Evolutionary conservation across 495 filamentous ascomycete species (phyloP).

Genomic region (Penicillium robsamsonii): DNA sequence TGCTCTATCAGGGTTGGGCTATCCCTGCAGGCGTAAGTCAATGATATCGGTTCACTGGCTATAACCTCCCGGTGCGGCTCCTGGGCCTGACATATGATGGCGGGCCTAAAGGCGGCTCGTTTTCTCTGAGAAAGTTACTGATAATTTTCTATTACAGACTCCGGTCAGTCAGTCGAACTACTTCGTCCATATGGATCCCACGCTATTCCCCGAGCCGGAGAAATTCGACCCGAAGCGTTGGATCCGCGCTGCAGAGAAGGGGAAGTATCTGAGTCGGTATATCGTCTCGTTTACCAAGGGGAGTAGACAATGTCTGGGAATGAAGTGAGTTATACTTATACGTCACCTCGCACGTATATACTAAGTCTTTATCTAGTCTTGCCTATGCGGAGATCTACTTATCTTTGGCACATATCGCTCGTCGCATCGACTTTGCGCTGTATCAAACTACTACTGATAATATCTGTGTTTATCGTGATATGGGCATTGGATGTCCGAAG

Average conservation of each 20-base stretch:
- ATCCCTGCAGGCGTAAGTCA: constrained; percentile 34
- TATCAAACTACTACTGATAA: constrained; percentile 38
- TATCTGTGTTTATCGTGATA: constrained; percentile 27
- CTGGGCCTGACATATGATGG: not conserved
- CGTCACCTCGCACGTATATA: not conserved
- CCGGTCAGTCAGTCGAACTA: constrained; percentile 49
- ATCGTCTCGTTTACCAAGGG: constrained; percentile 47
- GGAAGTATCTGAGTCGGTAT: constrained; percentile 30
- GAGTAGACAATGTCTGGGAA: constrained; percentile 45
- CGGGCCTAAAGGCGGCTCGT: not conserved
- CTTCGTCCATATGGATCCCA: constrained; percentile 46
- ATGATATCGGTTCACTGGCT: not conserved
- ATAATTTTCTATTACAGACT: constrained; percentile 21
- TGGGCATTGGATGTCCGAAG: constrained; percentile 21
- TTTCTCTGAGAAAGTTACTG: constrained; percentile 4
- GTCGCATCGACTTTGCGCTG: constrained; percentile 38
- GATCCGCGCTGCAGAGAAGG: constrained; percentile 29
- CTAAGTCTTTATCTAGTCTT: constrained; percentile 28
- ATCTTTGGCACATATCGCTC: constrained; percentile 34
- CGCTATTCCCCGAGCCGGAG: constrained; percentile 46
- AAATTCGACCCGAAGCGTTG: constrained; percentile 52
- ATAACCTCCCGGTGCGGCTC: not conserved
- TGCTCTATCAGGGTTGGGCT: constrained; percentile 40
- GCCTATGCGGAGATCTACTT: constrained; percentile 42
- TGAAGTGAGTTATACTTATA: constrained; percentile 33